These are phyloP conservation scores for Mycosphaerella sp. DNA, from an alignment of 2,329 filamentous ascomycete species.

Conservation along the genomic window DNA sequence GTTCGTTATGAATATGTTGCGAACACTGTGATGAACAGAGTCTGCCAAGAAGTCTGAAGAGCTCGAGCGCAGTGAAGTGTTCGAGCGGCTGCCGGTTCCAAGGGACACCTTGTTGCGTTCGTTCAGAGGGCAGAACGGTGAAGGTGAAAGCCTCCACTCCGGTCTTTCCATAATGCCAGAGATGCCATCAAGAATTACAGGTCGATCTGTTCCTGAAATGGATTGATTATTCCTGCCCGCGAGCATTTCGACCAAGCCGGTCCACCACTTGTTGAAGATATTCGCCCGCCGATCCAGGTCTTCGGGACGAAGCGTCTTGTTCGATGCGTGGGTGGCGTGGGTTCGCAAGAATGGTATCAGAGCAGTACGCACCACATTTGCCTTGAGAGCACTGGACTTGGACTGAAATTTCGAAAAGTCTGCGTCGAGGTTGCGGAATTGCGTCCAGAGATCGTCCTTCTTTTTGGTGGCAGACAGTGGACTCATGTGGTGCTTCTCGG, in stretches of 20 bases:
- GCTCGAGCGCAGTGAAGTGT: slow-evolving; percentile 48
- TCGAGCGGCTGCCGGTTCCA: slow-evolving; percentile 46
- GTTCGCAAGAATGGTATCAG: slow-evolving; percentile 72
- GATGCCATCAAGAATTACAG: slow-evolving; percentile 70
- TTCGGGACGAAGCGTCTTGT: slow-evolving; percentile 61
- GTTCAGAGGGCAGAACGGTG: slow-evolving; percentile 57
- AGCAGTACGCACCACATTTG: slow-evolving; percentile 64
- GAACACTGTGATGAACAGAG: slow-evolving; percentile 81
- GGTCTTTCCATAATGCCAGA: slow-evolving; percentile 79
- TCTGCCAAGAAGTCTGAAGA: slow-evolving; percentile 63
- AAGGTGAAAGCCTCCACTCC: slow-evolving; percentile 75
- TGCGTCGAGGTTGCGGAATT: slow-evolving; percentile 61
- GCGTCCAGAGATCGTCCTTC: slow-evolving; percentile 64
- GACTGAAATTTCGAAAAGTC: slow-evolving; percentile 68
- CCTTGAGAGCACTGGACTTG: slow-evolving; percentile 68
- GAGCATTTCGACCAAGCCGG: slow-evolving; percentile 70
- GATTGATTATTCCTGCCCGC: slow-evolving; percentile 68
- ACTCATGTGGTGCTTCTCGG: slow-evolving; percentile 29
- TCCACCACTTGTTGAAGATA: slow-evolving; percentile 90
- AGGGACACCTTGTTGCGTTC: slow-evolving; percentile 47
- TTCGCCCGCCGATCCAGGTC: slow-evolving; percentile 73
- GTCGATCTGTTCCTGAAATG: slow-evolving; percentile 76
- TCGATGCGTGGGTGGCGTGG: slow-evolving; percentile 63
- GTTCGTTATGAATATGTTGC: slow-evolving; percentile 79
- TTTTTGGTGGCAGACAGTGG: slow-evolving; percentile 41